phyloP scores from a whole-genome alignment of 1,284 basidiomycete genomes.

The Ganoderma leucocontextum region DNA sequence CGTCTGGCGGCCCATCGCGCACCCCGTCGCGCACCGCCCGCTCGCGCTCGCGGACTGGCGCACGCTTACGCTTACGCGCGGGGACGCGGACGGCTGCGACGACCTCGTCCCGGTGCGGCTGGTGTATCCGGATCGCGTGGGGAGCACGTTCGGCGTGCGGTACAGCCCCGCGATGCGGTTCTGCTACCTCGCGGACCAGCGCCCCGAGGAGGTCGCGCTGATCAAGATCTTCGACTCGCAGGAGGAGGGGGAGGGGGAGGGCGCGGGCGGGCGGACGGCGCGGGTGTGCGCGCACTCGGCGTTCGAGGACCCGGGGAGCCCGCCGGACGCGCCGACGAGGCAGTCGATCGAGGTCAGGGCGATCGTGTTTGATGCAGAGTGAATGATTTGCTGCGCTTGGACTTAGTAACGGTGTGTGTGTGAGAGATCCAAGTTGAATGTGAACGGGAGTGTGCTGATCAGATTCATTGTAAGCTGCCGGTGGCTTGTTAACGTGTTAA shows the following conservation, averaged over 20 bases:
- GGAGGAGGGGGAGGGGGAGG: too few relatives aligned
- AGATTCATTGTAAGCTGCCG: too few relatives aligned
- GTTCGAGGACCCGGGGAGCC: conserved; percentile 48
- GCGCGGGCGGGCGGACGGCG: too few relatives aligned
- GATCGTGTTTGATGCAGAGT: conserved; percentile 42
- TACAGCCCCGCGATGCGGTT: conserved; percentile 37
- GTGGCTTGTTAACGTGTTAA: too few relatives aligned
- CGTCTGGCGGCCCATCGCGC: conserved; percentile 59
- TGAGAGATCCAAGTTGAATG: too few relatives aligned
- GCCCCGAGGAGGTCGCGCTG: conserved; percentile 51
- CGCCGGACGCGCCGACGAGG: conserved; percentile 46
- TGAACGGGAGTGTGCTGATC: too few relatives aligned
- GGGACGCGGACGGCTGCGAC: too few relatives aligned
- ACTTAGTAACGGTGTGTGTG: too few relatives aligned
- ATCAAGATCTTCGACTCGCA: conserved; percentile 55
- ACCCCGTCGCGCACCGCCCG: conserved; percentile 54
- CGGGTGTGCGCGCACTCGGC: conserved; percentile 53
- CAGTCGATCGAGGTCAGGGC: conserved; percentile 49
- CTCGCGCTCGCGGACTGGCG: conserved; percentile 56
- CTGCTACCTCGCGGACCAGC: conserved; percentile 54
- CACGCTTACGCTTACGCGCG: conserved; percentile 44
- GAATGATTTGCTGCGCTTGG: too few relatives aligned
- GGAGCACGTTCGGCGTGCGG: conserved; percentile 45
- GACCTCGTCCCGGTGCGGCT: conserved; percentile 46
- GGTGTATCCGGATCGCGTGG: conserved; percentile 44